Base-by-base conservation (phyloP, 2,329 filamentous ascomycete species). In the Didymella pinodella region DNA sequence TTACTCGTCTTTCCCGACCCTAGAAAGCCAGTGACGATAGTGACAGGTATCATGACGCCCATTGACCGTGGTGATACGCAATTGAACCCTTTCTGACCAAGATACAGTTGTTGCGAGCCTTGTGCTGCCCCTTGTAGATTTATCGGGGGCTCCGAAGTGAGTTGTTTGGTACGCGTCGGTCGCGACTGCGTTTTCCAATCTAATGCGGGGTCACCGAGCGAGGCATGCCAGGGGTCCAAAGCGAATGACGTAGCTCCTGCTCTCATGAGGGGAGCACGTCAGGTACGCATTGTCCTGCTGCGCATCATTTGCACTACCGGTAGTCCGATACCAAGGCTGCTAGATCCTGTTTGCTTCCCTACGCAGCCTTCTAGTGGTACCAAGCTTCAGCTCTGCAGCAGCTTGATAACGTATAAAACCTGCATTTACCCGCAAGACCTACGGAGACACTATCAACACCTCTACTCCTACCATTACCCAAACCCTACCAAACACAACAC, bases 11-110 rank as follows among this genome's bases (percentile, higher is more conserved):
- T 98, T 59, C 95, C 95, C 8, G 92, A 94, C 73, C 95, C 95
- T 16, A 98, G 86, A 80, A 98, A 99, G 75, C 95, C 95, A 5
- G 95, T 99, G 52, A 99, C 84, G 74, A 99, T 96, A 46, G 94
- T 98, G 75, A 97, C 90, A 4, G 93, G 93, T 66, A 93, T 95
- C 72, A 74, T 75, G 49, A 48, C 50, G 46, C 46, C 53, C 31
- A 36, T 7, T 6, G 48, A 29, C 29, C 25, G 48, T 29, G 36
- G 29, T 31, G 43, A 31, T 14, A 53, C 34, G 31, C 49, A 20
- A 36, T 18, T 18, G 32, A 36, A n/a, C 2, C 32, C 32, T n/a
- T 36, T 8, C 8, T n/a, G n/a, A n/a, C 32, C 32, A 36, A 36
- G 32, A n/a, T 7, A 36, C 2, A 36, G 32, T n/a, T 7, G 29